A percentile compares a stretch with the other conserved stretches of the same genome.
phyloP scores from a whole-genome alignment of 495 filamentous ascomycete genomes.

The Tuber umbilicatum region DNA sequence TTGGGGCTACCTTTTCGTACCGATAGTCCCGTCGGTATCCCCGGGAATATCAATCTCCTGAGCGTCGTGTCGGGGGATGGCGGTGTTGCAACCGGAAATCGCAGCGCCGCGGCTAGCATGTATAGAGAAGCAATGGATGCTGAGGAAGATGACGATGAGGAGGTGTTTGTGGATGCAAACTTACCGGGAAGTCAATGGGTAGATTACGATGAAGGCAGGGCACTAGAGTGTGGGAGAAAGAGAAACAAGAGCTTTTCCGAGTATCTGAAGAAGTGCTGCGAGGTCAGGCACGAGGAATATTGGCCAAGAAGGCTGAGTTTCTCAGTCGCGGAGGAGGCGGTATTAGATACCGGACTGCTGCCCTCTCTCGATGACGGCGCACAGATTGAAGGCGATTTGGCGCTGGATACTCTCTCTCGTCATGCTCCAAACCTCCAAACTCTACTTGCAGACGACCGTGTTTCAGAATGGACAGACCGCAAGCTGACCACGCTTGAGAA shows the following conservation, averaged over 20 bases:
- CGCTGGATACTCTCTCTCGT: conserved; percentile 11
- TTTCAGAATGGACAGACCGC: conserved; percentile 55
- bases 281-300: conserved; percentile 49
- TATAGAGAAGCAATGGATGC: conserved; percentile 39
- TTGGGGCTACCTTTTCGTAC: conserved; percentile 23
- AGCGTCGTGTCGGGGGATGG: conserved; percentile 6
- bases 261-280: conserved; percentile 21
- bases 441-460: conserved; percentile 52
- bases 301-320: conserved; percentile 84
- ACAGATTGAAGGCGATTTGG: conserved; percentile 38
- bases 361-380: conserved; percentile 33
- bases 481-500: conserved; percentile 58
- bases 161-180: conserved; percentile 35
- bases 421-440: conserved; percentile 47
- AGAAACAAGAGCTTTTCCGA: conserved; percentile 41
- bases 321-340: conserved; percentile 76
- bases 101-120: conserved; percentile 45
- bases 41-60: neutral
- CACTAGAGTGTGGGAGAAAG: conserved; percentile 5
- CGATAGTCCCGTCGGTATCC: conserved; percentile 18
- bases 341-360: conserved; percentile 57
- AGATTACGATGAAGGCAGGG: neutral
- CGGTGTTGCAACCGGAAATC: conserved; percentile 28
- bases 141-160: conserved; percentile 38
- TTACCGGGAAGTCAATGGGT: neutral